phyloP scores from a whole-genome alignment of 2,329 filamentous ascomycete genomes.

The Sporothrix luriei region DNA sequence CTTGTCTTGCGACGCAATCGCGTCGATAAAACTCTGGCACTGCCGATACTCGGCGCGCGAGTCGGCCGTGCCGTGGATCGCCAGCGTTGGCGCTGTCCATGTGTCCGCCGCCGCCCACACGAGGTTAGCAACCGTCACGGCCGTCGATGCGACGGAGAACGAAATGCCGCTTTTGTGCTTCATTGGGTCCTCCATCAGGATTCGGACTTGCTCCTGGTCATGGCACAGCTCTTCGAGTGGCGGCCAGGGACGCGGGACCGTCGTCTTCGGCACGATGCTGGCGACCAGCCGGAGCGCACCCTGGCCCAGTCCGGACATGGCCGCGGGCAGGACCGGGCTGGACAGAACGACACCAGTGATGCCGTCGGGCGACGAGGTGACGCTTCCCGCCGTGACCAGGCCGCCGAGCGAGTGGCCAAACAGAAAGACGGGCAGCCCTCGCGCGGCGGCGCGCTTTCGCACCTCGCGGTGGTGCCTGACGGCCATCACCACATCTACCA shows the following conservation, averaged over 20 bases:
- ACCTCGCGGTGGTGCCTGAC: slow-evolving; percentile 6
- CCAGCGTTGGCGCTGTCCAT: not conserved
- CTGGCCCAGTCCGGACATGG: not conserved
- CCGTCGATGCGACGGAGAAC: slow-evolving; percentile 7
- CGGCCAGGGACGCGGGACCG: not conserved
- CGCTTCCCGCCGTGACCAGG: slow-evolving; percentile 1
- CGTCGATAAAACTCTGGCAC: not conserved
- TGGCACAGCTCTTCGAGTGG: slow-evolving; percentile 10
- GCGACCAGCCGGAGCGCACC: not conserved
- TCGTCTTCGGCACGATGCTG: not conserved
- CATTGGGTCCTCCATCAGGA: not conserved
- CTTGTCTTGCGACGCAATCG: slow-evolving; percentile 9
- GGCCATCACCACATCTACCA: not conserved
- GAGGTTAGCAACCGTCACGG: not conserved
- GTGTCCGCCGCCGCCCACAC: not conserved
- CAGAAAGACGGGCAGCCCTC: not conserved
- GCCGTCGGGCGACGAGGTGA: not conserved
- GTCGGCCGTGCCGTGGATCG: slow-evolving; percentile 6
- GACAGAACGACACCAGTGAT: not conserved
- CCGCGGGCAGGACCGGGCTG: not conserved
- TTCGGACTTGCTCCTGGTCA: not conserved
- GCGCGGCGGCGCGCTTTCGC: not conserved
- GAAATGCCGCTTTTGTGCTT: slow-evolving; percentile 6
- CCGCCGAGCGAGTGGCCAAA: slow-evolving; percentile 15
- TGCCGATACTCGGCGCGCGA: not conserved